A percentile compares a stretch with the other conserved stretches of the same genome.
Conservation (phyloP, 2,329 filamentous ascomycete genomes). For the Simplicillium aogashimaense region DNA sequence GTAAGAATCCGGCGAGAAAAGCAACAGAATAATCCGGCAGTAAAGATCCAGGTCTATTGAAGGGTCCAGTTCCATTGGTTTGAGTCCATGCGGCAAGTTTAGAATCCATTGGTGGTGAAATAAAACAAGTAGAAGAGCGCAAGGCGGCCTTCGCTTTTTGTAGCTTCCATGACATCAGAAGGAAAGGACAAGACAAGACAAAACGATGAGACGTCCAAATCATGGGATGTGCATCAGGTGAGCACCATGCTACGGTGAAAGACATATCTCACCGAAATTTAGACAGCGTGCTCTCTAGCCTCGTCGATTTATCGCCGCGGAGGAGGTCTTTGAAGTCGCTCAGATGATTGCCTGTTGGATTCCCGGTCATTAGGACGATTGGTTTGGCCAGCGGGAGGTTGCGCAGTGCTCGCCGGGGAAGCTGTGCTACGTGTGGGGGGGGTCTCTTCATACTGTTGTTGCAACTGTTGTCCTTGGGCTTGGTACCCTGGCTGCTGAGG, state of each 20-base stretch:
- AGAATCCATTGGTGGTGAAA: too few relatives aligned
- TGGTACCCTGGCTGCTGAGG: slow-evolving; percentile 14
- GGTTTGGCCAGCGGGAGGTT: slow-evolving; percentile 24
- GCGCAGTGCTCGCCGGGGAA: slow-evolving; percentile 27
- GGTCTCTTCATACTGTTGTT: slow-evolving; percentile 38
- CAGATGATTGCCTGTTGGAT: slow-evolving; percentile 26
- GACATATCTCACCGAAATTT: too few relatives aligned
- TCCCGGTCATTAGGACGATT: slow-evolving; percentile 32
- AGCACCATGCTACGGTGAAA: too few relatives aligned
- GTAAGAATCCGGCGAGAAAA: too few relatives aligned
- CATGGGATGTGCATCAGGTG: too few relatives aligned
- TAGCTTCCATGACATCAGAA: too few relatives aligned
- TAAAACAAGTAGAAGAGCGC: slow-evolving; percentile 5
- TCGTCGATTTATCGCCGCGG: slow-evolving; percentile 20
- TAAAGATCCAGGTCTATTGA: slow-evolving; percentile 2
- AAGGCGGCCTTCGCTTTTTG: too few relatives aligned
- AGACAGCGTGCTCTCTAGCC: too few relatives aligned
- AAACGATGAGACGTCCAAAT: too few relatives aligned
- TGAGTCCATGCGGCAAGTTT: slow-evolving; percentile 10
- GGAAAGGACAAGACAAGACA: too few relatives aligned
- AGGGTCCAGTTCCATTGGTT: slow-evolving; percentile 14
- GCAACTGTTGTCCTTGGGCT: slow-evolving; percentile 25
- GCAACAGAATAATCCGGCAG: too few relatives aligned
- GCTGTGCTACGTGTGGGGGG: slow-evolving; percentile 27
- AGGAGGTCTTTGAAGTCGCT: slow-evolving; percentile 27